Conservation (phyloP, 1,139 yeast genomes). For the Sugiyamaella sp. region DNA sequence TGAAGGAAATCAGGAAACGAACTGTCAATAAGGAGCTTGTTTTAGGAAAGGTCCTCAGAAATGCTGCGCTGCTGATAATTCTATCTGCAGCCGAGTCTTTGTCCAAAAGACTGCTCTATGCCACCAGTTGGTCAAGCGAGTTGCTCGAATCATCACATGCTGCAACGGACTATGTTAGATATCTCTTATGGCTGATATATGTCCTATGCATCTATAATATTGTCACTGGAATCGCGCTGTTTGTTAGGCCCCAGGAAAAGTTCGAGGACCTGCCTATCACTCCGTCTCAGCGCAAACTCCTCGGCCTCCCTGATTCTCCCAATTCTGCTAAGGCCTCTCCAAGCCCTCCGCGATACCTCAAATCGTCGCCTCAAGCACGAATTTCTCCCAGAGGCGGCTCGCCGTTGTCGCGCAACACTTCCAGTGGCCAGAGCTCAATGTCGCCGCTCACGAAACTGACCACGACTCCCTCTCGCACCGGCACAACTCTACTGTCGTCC, state of each 20-base stretch:
- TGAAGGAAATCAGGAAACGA: slow-evolving; percentile 30
- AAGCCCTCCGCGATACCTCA: slow-evolving; percentile 39
- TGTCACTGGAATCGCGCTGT: slow-evolving; percentile 41
- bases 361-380: slow-evolving; percentile 36
- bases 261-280: slow-evolving; percentile 48
- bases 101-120: neutral
- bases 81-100: slow-evolving; percentile 9
- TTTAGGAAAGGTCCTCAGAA: slow-evolving; percentile 42
- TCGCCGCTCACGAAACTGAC: slow-evolving; percentile 19
- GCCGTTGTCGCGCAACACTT: slow-evolving; percentile 34
- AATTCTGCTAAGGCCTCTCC: slow-evolving; percentile 31
- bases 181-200: slow-evolving; percentile 32
- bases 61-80: slow-evolving; percentile 36
- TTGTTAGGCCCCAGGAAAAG: slow-evolving; percentile 44
- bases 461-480: neutral
- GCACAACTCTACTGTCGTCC: neutral
- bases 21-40: slow-evolving; percentile 45
- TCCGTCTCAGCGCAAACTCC: slow-evolving; percentile 46
- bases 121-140: neutral
- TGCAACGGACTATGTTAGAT: slow-evolving; percentile 1
- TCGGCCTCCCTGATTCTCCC: slow-evolving; percentile 46
- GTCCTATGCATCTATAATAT: slow-evolving; percentile 46
- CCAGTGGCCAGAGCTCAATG: slow-evolving; percentile 21
- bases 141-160: neutral
- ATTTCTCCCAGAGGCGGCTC: slow-evolving; percentile 33